Conservation (phyloP, 352 stramenopile genomes). For the Pythium diclinum region DNA sequence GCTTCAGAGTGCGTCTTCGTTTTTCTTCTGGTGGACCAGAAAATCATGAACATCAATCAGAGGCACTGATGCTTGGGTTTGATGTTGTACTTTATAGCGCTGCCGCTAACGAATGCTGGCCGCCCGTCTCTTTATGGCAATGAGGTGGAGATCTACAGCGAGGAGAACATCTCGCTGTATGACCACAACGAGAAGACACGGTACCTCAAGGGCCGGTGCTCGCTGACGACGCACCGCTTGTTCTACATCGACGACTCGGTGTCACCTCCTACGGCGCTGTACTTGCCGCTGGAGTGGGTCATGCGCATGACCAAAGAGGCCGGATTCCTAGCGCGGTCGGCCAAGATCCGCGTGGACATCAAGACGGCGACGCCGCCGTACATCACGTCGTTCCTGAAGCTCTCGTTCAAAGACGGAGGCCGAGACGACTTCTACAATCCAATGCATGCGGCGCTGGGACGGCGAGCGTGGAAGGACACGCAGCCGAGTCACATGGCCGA, state of each 20-base stretch:
- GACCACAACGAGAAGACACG: constrained; percentile 75
- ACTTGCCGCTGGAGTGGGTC: constrained; percentile 72
- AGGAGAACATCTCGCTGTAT: constrained; percentile 83
- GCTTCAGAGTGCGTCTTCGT: constrained; percentile 47
- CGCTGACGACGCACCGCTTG: constrained; percentile 79
- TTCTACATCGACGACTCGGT: constrained; percentile 75
- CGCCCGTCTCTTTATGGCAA: constrained; percentile 70
- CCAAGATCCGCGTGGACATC: constrained; percentile 81
- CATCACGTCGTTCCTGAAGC: constrained; percentile 69
- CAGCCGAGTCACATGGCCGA: constrained; percentile 73
- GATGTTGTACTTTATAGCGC: constrained; percentile 34
- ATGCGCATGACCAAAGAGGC: constrained; percentile 70
- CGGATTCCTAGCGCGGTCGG: constrained; percentile 78
- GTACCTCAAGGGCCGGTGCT: constrained; percentile 66
- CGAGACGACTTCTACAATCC: constrained; percentile 84
- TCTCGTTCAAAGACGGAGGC: constrained; percentile 85
- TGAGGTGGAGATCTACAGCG: constrained; percentile 87
- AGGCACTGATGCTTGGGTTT: background rate
- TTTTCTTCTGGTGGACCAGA: background rate
- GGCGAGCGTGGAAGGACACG: constrained; percentile 75
- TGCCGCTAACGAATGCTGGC: constrained; percentile 66
- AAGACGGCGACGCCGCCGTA: constrained; percentile 32
- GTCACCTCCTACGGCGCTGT: constrained; percentile 56
- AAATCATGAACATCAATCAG: background rate
- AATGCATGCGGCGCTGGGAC: constrained; percentile 57